Evolutionary conservation across 208 protist species (phyloP).

Genomic region (Herpetomonas samuelpessoai): DNA sequence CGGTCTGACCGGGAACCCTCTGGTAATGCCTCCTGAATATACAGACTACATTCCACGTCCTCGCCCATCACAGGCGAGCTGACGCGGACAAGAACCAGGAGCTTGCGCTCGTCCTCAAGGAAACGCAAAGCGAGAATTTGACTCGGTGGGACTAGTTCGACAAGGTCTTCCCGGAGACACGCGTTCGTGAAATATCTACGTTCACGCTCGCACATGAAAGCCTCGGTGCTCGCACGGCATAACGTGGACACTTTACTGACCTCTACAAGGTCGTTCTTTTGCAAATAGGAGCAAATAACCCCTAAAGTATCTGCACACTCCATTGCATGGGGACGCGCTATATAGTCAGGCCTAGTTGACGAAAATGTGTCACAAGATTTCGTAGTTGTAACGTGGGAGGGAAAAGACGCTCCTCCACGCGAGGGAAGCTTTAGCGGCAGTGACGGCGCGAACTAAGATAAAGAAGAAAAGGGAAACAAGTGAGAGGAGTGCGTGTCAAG

Average conservation of each 20-base stretch:
- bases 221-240: slow-evolving; percentile 21
- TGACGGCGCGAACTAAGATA: too few relatives aligned
- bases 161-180: slow-evolving; percentile 30
- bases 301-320: slow-evolving; percentile 46
- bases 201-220: slow-evolving; percentile 26
- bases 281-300: slow-evolving; percentile 49
- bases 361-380: too few relatives aligned
- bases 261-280: slow-evolving; percentile 36
- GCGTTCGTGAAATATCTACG: slow-evolving; percentile 35
- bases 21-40: slow-evolving; percentile 27
- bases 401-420: slow-evolving; percentile 1
- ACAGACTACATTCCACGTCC: slow-evolving; percentile 47
- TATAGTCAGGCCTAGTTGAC: not conserved
- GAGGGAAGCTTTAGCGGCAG: too few relatives aligned
- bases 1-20: slow-evolving; percentile 20
- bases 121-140: slow-evolving; percentile 45
- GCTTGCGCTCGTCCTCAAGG: slow-evolving; percentile 26
- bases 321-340: slow-evolving; percentile 18
- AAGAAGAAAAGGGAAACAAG: too few relatives aligned
- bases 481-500: too few relatives aligned
- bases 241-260: slow-evolving; percentile 42
- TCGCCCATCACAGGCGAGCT: slow-evolving; percentile 20
- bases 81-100: slow-evolving; percentile 40
- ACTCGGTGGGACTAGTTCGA: slow-evolving; percentile 50
- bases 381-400: slow-evolving; percentile 1